Conservation (phyloP, 192 early-diverging fungal species). For the Gonapodya prolifera region DNA sequence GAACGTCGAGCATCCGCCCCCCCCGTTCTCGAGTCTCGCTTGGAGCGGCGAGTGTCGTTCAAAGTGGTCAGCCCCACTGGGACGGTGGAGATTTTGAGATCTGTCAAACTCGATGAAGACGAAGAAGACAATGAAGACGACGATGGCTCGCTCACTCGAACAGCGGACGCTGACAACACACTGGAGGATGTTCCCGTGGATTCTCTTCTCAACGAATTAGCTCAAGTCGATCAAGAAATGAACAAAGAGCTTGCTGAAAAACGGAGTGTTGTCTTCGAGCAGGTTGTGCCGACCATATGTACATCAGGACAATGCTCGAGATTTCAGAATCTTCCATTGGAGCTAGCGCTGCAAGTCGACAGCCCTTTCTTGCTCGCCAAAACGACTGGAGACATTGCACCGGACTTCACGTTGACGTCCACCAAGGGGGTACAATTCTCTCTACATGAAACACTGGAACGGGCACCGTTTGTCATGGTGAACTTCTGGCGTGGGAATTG, state of each 20-base stretch:
- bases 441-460: background rate
- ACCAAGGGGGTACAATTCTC: background rate
- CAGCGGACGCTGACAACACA: no score
- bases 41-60: no score
- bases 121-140: no score
- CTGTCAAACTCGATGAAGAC: no score
- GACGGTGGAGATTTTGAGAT: no score
- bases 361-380: background rate
- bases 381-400: background rate
- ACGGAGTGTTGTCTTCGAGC: background rate
- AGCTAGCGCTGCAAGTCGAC: background rate
- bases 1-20: no score
- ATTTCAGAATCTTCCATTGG: background rate
- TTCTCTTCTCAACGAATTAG: background rate
- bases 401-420: background rate
- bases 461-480: background rate
- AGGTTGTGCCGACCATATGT: background rate
- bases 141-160: no score
- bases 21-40: no score
- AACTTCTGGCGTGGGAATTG: background rate
- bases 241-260: background rate
- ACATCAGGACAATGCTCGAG: background rate
- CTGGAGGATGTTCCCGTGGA: no score
- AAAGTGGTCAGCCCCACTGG: no score
- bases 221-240: background rate